Evolutionary conservation across 208 protist species (phyloP).

Genomic region (Crithidia acanthocephali): DNA sequence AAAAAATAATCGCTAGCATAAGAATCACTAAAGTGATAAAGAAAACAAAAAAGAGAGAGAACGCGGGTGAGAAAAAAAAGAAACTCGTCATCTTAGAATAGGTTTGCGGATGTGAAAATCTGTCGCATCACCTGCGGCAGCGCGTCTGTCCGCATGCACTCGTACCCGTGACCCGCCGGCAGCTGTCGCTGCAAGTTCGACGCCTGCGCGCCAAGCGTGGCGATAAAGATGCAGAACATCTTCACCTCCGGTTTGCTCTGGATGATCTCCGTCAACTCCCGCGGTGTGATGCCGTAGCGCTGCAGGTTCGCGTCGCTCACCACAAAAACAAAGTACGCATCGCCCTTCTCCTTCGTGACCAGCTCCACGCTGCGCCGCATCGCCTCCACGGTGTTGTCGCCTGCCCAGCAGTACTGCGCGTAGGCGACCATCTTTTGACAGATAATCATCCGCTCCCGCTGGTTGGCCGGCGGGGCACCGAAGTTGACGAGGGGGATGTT

Average conservation of each 20-base stretch:
- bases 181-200: slow-evolving; percentile 76
- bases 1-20: slow-evolving; percentile 4
- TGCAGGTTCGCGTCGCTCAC: slow-evolving; percentile 95
- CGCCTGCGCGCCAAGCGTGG: slow-evolving; percentile 81
- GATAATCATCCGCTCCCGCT: slow-evolving; percentile 80
- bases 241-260: slow-evolving; percentile 75
- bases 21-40: slow-evolving; percentile 15
- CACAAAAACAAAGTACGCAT: slow-evolving; percentile 95
- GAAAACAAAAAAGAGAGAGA: slow-evolving; percentile 18
- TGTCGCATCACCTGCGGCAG: slow-evolving; percentile 89
- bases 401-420: slow-evolving; percentile 94
- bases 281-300: slow-evolving; percentile 89
- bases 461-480: slow-evolving; percentile 63
- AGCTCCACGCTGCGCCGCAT: slow-evolving; percentile 78
- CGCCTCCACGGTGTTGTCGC: slow-evolving; percentile 91
- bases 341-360: slow-evolving; percentile 78
- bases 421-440: slow-evolving; percentile 93
- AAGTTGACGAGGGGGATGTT: slow-evolving; percentile 81
- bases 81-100: slow-evolving; percentile 42
- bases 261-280: slow-evolving; percentile 80
- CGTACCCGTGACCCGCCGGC: slow-evolving; percentile 82
- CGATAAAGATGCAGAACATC: slow-evolving; percentile 94
- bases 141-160: slow-evolving; percentile 87
- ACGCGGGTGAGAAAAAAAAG: not conserved
- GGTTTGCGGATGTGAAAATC: slow-evolving; percentile 83